These are phyloP conservation scores for Heliocybe sulcata DNA, from an alignment of 1,284 basidiomycete genomes.

Conservation along the genomic window DNA sequence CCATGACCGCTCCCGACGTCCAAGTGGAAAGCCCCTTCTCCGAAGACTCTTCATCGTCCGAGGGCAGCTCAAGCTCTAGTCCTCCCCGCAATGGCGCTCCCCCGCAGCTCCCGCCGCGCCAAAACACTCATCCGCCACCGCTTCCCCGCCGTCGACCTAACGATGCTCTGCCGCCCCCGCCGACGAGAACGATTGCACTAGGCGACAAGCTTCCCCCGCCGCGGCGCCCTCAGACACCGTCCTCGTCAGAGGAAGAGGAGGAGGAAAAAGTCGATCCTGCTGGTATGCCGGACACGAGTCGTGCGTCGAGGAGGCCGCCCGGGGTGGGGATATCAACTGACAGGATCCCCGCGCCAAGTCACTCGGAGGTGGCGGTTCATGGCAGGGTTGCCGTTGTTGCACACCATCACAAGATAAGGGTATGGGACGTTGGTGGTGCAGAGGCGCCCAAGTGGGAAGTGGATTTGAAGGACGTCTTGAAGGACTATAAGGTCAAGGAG, in stretches of 20 bases:
- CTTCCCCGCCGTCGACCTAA: conserved; percentile 3
- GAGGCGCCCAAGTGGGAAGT: conserved; percentile 43
- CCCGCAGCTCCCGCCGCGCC: neutral
- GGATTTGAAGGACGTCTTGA: conserved; percentile 51
- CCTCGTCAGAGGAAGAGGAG: conserved; percentile 20
- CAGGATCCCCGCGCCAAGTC: conserved; percentile 50
- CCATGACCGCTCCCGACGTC: neutral
- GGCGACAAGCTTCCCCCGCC: conserved; percentile 64
- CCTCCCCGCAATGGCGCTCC: neutral
- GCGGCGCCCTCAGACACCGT: conserved; percentile 33
- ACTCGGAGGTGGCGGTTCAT: conserved; percentile 51
- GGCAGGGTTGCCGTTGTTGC: conserved; percentile 61
- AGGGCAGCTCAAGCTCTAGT: conserved; percentile 4
- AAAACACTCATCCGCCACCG: conserved; percentile 12
- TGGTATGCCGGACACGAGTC: conserved; percentile 69
- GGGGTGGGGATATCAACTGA: conserved; percentile 31
- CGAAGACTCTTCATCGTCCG: conserved; percentile 7
- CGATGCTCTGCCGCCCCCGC: conserved; percentile 51
- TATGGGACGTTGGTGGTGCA: conserved; percentile 45
- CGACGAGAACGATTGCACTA: conserved; percentile 59
- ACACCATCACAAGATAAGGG: conserved; percentile 52
- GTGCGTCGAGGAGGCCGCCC: conserved; percentile 78
- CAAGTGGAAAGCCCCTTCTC: conserved; percentile 10
- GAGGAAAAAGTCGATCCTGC: conserved; percentile 41
- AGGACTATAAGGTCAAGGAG: conserved; percentile 51